A percentile compares a stretch with the other conserved stretches of the same genome.
phyloP scores from a whole-genome alignment of 2,329 filamentous ascomycete genomes.

The Alternaria incomplexa region DNA sequence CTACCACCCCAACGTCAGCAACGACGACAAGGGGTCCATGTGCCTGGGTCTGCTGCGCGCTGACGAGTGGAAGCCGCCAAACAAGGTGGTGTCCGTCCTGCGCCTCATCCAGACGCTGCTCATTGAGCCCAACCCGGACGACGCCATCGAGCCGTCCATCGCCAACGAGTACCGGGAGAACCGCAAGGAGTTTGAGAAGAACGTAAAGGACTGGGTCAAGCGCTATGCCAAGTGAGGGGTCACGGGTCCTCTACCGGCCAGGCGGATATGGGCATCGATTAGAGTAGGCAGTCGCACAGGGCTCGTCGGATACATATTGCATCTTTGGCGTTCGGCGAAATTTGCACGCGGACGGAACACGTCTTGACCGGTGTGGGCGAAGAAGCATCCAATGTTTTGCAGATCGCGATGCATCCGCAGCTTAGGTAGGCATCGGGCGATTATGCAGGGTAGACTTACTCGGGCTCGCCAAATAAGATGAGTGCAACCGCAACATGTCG shows the following conservation, averaged over 20 bases:
- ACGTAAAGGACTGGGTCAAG: constrained; percentile 73
- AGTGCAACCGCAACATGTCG: constrained; percentile 19
- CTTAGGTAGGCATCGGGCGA: constrained; percentile 7
- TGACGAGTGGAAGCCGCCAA: constrained; percentile 91
- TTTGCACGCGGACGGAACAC: constrained; percentile 23
- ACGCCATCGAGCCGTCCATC: constrained; percentile 85
- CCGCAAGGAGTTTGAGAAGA: constrained; percentile 72
- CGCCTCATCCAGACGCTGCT: constrained; percentile 77
- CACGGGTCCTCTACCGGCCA: constrained; percentile 5
- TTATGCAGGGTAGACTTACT: constrained; percentile 15
- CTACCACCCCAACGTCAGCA: constrained; percentile 94
- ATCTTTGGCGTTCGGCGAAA: constrained; percentile 44
- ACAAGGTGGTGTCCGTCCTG: constrained; percentile 76
- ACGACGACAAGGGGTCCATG: constrained; percentile 84
- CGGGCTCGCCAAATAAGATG: constrained; percentile 19
- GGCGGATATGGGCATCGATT: not conserved
- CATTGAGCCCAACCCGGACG: constrained; percentile 82
- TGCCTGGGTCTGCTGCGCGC: constrained; percentile 83
- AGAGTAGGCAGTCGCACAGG: not conserved
- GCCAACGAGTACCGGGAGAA: constrained; percentile 82
- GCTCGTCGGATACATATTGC: constrained; percentile 23
- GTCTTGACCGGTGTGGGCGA: constrained; percentile 11
- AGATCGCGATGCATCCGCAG: constrained; percentile 8
- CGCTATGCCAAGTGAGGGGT: constrained; percentile 66
- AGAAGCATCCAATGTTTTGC: constrained; percentile 18